Percentiles rank a stretch among this genome's conserved stretches.
These are phyloP conservation scores for Lepidopterella palustris DNA, from an alignment of 495 filamentous ascomycete species.

Conservation along the genomic window DNA sequence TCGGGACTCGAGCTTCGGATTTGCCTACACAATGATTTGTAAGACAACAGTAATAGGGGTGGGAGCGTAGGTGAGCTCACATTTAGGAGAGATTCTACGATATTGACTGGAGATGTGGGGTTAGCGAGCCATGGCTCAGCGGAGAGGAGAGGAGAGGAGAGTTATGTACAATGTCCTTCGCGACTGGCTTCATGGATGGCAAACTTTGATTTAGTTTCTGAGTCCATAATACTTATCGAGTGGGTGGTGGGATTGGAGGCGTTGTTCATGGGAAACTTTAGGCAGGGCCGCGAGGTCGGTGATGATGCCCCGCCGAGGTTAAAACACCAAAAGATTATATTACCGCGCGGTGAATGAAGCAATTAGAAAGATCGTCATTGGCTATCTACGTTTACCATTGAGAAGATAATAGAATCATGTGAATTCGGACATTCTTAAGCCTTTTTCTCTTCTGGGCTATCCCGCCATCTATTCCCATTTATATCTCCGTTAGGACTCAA, in stretches of 20 bases:
- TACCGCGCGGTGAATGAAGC: constrained; percentile 1
- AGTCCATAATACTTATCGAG: background rate
- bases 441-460: no score
- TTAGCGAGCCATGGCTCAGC: constrained; percentile 22
- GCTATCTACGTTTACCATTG: no score
- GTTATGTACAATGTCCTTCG: constrained; percentile 69
- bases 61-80: constrained; percentile 39
- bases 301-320: background rate
- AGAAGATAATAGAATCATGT: no score
- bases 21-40: constrained; percentile 48
- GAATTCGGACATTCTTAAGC: no score
- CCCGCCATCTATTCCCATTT: no score
- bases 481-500: no score
- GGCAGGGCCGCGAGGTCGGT: no score
- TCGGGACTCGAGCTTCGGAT: constrained; percentile 64
- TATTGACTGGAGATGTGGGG: constrained; percentile 43
- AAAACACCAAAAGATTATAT: background rate
- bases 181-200: constrained; percentile 84
- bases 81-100: constrained; percentile 71
- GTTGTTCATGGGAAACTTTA: no score
- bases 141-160: constrained; percentile 14
- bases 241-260: background rate
- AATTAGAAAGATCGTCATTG: no score
- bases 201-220: constrained; percentile 50
- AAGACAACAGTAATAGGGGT: constrained; percentile 13